Percentiles rank a stretch among this genome's conserved stretches.
Conservation (phyloP, 2,329 filamentous ascomycete genomes). For the Penicillium palitans region DNA sequence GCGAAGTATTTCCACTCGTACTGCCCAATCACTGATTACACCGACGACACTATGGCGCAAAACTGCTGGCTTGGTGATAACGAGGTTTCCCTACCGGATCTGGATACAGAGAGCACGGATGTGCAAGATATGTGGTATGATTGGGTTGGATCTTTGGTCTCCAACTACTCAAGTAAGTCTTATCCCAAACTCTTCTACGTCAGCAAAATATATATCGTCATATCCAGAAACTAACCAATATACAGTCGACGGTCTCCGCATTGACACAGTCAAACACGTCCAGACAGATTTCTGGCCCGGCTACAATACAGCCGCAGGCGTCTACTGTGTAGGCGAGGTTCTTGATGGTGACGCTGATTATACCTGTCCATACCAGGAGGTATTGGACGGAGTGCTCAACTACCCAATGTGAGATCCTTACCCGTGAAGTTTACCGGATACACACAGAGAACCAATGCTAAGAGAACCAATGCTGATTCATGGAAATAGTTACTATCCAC, state of each 20-base stretch:
- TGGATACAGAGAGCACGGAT: slow-evolving; percentile 55
- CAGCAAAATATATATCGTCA: neutral
- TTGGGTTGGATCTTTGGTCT: slow-evolving; percentile 53
- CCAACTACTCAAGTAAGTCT: slow-evolving; percentile 53
- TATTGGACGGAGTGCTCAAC: slow-evolving; percentile 51
- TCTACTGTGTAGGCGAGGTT: slow-evolving; percentile 54
- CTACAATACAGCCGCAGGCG: slow-evolving; percentile 44
- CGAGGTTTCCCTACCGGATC: slow-evolving; percentile 61
- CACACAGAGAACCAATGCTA: neutral
- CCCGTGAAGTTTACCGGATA: neutral
- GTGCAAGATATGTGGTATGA: slow-evolving; percentile 55
- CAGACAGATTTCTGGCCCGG: slow-evolving; percentile 47
- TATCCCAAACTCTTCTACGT: too few relatives aligned
- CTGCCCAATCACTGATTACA: slow-evolving; percentile 57
- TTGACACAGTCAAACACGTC: slow-evolving; percentile 55
- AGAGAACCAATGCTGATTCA: neutral
- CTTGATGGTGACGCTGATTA: slow-evolving; percentile 43
- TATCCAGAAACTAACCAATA: neutral
- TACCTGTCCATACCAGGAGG: slow-evolving; percentile 48
- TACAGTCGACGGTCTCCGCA: slow-evolving; percentile 52
- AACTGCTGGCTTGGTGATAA: slow-evolving; percentile 58
- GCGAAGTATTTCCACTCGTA: slow-evolving; percentile 61
- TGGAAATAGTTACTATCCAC: slow-evolving; percentile 23
- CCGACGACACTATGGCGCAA: slow-evolving; percentile 47
- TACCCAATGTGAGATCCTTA: slow-evolving; percentile 41